Percentiles rank a stretch among this genome's conserved stretches.
Conservation (phyloP, 371 early-diverging fungal genomes). For the Nematocida ausubeli region DNA sequence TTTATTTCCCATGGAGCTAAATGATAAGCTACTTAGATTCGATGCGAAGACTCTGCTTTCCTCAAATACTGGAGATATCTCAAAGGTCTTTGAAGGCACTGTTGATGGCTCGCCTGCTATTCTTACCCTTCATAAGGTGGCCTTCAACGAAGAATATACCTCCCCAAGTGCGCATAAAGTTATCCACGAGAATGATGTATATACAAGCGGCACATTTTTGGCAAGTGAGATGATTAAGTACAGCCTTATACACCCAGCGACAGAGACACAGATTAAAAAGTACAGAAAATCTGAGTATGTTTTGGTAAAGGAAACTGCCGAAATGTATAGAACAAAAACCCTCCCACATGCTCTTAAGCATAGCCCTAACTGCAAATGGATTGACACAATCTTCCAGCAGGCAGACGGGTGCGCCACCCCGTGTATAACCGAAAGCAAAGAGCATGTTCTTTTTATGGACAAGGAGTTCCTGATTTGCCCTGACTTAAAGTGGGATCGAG, state of each 20-base stretch:
- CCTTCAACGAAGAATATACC: neutral
- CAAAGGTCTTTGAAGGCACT: conserved; percentile 11
- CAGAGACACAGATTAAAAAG: conserved; percentile 15
- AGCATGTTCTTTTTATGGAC: conserved; percentile 57
- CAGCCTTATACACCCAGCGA: conserved; percentile 47
- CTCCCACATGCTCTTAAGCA: conserved; percentile 26
- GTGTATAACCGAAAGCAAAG: conserved; percentile 19
- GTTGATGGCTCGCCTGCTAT: conserved; percentile 25
- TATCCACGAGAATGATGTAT: conserved; percentile 40
- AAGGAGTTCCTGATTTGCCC: conserved; percentile 57
- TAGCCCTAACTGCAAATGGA: conserved; percentile 27
- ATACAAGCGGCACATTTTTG: conserved; percentile 20
- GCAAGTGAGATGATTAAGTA: conserved; percentile 28
- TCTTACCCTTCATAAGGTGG: conserved; percentile 28
- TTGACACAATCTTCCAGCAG: conserved; percentile 44
- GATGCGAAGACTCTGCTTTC: neutral
- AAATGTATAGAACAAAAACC: neutral
- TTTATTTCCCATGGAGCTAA: neutral
- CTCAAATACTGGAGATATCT: conserved; percentile 3
- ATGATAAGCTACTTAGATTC: conserved; percentile 15
- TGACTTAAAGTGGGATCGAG: conserved; percentile 64
- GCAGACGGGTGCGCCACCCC: neutral
- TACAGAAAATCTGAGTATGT: conserved; percentile 5
- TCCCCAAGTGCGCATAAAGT: neutral
- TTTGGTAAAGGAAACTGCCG: conserved; percentile 17